Conservation (phyloP, 2,329 filamentous ascomycete species). For the Bipolaris cookei region DNA sequence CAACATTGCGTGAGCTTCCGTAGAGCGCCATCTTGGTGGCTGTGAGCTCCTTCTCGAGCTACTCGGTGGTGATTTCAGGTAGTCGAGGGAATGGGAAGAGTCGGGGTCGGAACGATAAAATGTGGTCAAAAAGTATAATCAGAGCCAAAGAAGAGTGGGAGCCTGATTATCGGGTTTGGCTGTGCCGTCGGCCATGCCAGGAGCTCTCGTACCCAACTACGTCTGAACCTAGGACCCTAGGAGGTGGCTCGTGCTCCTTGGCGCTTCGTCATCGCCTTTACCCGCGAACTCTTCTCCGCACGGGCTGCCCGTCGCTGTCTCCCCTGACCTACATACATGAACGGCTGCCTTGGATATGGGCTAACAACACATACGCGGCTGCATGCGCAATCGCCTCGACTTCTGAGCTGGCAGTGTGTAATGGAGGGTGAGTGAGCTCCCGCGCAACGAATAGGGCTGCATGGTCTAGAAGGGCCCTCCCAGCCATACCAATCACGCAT, state of each 20-base stretch:
- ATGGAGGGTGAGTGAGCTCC: conserved; percentile 26
- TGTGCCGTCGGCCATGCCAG: conserved; percentile 16
- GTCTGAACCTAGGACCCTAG: conserved; percentile 18
- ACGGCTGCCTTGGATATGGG: conserved; percentile 28
- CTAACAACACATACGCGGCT: conserved; percentile 45
- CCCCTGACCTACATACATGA: conserved; percentile 2
- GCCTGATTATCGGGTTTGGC: conserved; percentile 10
- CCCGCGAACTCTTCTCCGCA: conserved; percentile 14
- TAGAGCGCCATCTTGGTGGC: conserved; percentile 46
- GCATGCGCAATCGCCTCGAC: conserved; percentile 37
- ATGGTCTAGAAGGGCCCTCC: conserved; percentile 17
- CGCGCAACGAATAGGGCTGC: conserved; percentile 22
- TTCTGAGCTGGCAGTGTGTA: conserved; percentile 34
- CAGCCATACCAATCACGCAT: conserved; percentile 34
- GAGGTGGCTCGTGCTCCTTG: conserved; percentile 28
- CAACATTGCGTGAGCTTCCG: conserved; percentile 60
- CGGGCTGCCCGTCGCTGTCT: conserved; percentile 6
- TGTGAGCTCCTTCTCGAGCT: conserved; percentile 26
- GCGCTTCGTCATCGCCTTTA: conserved; percentile 38
- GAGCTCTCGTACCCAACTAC: conserved; percentile 23
- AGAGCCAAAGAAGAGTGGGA: conserved; percentile 6
- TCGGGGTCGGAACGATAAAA: conserved; percentile 1
- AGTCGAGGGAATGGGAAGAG: background rate
- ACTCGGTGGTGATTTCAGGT: conserved; percentile 17
- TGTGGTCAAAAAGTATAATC: conserved; percentile 19